Evolutionary conservation across 306 rosid genomes (phyloP), one percentile per base, ranked within the genome.

Genomic region (Quercus gilva): DNA sequence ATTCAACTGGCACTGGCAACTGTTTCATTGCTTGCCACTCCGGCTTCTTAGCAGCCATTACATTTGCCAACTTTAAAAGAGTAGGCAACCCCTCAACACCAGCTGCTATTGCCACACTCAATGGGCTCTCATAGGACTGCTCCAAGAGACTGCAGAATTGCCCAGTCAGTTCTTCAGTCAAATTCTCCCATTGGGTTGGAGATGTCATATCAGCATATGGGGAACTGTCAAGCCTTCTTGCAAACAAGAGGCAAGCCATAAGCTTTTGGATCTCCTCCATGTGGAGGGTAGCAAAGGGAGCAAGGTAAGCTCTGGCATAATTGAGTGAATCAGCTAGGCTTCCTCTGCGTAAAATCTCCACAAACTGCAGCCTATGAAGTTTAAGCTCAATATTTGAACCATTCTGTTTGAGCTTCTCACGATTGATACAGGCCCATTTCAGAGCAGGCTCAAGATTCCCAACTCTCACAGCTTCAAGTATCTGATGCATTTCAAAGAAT

Each of bases 1-100:
- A 76, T 59, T 93, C 98, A 58, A 93, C 86, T 2, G 98, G 93
- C 77, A 91, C 96, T 0, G 98, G 97, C 81, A 91, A 84, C 79
- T 93, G 97, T 72, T 86, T 87, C 91, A 91, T 91, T 9, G 86
- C 92, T 75, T 69, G 93, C 98, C 98, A 93, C 79, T 91, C 98
- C 68, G 87, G 93, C 92, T 90, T 90, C 89, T 91, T 93, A 15
- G 89, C 92, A 17, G 97, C 89, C 97, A 93, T 91, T 79, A 93
- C 97, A 81, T 87, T 90, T 70, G 89, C 93, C 81, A 91, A 80
- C 87, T 93, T 93, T 76, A 93, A 74, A 78, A 93, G 89, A 59
- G 93, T 90, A 55, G 94, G 98, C 81, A 93, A 79, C 57, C 94
- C 97, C 81, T 91, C 92, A 74, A 89, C 86, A 41, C 98, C 98